Evolutionary conservation across 805 yeast genomes (phyloP).

Genomic region (Lachancea thermotolerans): DNA sequence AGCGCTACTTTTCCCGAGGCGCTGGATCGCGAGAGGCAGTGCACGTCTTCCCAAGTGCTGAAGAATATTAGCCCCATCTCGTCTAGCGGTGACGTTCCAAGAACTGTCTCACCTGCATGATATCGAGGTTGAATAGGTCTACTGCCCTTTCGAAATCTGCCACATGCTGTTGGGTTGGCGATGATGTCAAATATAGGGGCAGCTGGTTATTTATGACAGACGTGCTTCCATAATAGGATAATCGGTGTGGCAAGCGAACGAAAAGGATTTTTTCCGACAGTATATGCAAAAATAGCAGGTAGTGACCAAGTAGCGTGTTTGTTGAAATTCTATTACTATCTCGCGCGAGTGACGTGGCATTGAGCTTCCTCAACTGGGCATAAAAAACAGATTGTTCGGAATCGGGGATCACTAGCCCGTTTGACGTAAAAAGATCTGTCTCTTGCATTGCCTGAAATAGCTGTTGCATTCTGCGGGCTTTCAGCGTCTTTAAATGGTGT

Average conservation of each 20-base stretch:
- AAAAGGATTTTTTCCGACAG: constrained; percentile 16
- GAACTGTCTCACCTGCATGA: constrained; percentile 25
- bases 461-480: constrained; percentile 16
- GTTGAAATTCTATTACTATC: constrained; percentile 8
- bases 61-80: constrained; percentile 51
- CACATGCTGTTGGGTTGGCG: constrained; percentile 11
- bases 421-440: constrained; percentile 12
- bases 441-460: constrained; percentile 13
- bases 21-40: constrained; percentile 65
- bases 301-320: constrained; percentile 26
- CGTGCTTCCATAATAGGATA: constrained; percentile 25
- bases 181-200: constrained; percentile 21
- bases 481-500: constrained; percentile 12
- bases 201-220: constrained; percentile 16
- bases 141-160: constrained; percentile 16
- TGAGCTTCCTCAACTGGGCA: background rate
- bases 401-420: constrained; percentile 10
- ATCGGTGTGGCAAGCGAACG: constrained; percentile 19
- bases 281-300: constrained; percentile 19
- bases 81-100: constrained; percentile 39
- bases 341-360: constrained; percentile 5
- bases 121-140: constrained; percentile 17
- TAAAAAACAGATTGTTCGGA: background rate
- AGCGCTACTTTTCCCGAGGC: constrained; percentile 43
- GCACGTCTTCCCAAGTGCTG: constrained; percentile 43